Percentiles rank a stretch among this genome's conserved stretches.
These are phyloP conservation scores for Planoprotostelium fungivorum DNA, from an alignment of 78 protist species.

Conservation along the genomic window DNA sequence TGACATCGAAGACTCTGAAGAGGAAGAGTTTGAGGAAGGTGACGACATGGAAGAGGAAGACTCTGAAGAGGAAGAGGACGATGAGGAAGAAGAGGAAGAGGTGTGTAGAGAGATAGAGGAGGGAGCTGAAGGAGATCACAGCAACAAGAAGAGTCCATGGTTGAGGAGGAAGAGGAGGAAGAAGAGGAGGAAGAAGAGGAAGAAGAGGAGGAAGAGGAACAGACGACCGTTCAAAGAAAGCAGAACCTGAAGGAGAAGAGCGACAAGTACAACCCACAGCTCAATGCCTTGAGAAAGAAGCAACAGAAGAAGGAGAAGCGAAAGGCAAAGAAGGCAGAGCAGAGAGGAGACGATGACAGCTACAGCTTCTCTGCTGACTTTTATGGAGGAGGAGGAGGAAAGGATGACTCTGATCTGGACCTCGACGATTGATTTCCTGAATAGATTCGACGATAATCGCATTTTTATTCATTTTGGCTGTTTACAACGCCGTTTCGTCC, in stretches of 20 bases:
- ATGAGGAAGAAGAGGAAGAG: constrained; percentile 28
- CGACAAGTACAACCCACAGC: constrained; percentile 53
- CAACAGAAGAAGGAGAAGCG: constrained; percentile 41
- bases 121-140: constrained; percentile 25
- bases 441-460: too few relatives aligned
- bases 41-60: background rate
- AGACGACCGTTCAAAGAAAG: background rate
- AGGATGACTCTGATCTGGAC: background rate
- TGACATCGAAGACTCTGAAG: background rate
- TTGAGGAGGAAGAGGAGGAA: constrained; percentile 27
- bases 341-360: background rate
- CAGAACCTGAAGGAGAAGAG: constrained; percentile 45
- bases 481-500: too few relatives aligned
- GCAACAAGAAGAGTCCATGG: background rate
- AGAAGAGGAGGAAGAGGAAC: constrained; percentile 22
- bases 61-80: constrained; percentile 35
- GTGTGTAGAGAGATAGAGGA: constrained; percentile 9
- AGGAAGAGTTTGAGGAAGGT: background rate
- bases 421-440: background rate
- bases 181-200: constrained; percentile 41
- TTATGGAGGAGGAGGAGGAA: background rate
- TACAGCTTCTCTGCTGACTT: background rate
- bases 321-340: constrained; percentile 15
- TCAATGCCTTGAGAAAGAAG: constrained; percentile 25
- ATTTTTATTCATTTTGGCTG: too few relatives aligned